Evolutionary conservation across 1,284 basidiomycete species (phyloP).

Genomic region (Ceraceosorus guamensis): DNA sequence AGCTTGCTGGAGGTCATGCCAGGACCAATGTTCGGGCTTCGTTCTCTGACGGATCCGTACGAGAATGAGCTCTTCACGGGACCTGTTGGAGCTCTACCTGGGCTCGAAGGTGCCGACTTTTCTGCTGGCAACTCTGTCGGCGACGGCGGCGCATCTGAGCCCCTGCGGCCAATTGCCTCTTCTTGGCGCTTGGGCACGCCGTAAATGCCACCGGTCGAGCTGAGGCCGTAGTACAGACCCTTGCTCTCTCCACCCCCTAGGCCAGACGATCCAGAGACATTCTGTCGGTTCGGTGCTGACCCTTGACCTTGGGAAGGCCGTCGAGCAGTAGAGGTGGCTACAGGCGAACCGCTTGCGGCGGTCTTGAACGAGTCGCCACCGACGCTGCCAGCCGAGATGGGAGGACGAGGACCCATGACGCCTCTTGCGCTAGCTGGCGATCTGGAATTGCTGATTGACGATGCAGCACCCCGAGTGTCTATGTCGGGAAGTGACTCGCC

Average conservation of each 20-base stretch:
- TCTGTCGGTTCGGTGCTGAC: neutral
- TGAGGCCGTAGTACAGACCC: neutral
- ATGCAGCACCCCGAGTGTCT: too few relatives aligned
- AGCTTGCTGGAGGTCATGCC: neutral
- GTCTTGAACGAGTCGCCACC: too few relatives aligned
- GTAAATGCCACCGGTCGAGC: slow-evolving; percentile 6
- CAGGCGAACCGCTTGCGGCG: neutral
- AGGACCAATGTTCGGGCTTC: slow-evolving; percentile 2
- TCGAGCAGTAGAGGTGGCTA: neutral
- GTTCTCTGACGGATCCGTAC: slow-evolving; percentile 18
- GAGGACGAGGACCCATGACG: slow-evolving; percentile 1
- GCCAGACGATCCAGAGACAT: neutral
- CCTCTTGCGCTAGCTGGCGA: neutral
- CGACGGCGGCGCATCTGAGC: too few relatives aligned
- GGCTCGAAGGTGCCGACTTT: neutral
- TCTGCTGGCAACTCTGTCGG: neutral
- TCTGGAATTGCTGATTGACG: too few relatives aligned
- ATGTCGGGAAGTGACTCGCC: too few relatives aligned
- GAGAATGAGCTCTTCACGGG: slow-evolving; percentile 7
- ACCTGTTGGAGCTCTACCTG: neutral
- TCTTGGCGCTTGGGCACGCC: neutral
- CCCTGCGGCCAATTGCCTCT: too few relatives aligned
- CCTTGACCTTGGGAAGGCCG: neutral
- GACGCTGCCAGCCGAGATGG: neutral
- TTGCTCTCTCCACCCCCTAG: neutral